A percentile compares a stretch with the other conserved stretches of the same genome.
Evolutionary conservation across 495 filamentous ascomycete species (phyloP).

Genomic region (Aspergillus conjunctus): DNA sequence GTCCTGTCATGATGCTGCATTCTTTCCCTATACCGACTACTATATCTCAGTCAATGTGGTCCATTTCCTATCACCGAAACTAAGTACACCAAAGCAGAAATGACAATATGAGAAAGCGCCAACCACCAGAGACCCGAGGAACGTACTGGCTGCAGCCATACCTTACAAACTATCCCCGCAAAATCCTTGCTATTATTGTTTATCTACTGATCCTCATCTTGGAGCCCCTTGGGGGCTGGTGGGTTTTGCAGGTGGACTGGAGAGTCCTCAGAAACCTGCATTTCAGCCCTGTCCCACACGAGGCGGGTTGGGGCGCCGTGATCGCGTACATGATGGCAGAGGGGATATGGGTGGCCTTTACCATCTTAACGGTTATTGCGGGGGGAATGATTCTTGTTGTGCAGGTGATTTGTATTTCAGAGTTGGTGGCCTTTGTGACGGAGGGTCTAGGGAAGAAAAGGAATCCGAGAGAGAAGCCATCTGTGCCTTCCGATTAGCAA

Average conservation of each 20-base stretch:
- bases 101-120: constrained; percentile 1
- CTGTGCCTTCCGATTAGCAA: neutral
- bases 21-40: no score
- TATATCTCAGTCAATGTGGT: no score
- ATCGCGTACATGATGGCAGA: neutral
- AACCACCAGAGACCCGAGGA: neutral
- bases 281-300: neutral
- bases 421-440: neutral
- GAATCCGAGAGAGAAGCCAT: neutral
- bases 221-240: neutral
- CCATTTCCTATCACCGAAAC: no score
- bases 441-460: neutral
- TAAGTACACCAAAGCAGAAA: no score
- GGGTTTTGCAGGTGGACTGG: neutral
- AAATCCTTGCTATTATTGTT: neutral
- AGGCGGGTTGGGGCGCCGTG: neutral
- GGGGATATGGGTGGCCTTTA: neutral
- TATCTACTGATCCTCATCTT: neutral
- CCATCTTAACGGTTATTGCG: neutral
- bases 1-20: no score
- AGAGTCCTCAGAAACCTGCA: neutral
- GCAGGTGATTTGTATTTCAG: neutral
- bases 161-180: neutral
- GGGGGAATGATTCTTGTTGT: neutral
- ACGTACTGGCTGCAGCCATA: neutral